Base-by-base conservation (phyloP, 345 rosid genomes). In the Firmiana major region DNA sequence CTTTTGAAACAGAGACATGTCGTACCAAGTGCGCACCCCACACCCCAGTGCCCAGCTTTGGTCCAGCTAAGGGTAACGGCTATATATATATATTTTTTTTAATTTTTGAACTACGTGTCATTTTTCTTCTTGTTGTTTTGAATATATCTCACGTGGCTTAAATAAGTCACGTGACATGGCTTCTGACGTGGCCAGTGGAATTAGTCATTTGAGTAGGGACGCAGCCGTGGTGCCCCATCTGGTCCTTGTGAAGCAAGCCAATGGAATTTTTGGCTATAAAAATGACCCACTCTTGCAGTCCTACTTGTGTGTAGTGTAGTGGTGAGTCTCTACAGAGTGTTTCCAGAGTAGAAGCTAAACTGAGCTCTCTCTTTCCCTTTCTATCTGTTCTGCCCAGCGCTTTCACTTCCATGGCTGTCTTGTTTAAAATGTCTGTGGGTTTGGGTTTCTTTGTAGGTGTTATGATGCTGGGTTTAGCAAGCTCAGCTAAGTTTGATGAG, bases 401-500 rank as follows among this genome's bases (percentile, higher is more conserved):
- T 51, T 8, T 72, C 62, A 13, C 62, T 43, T 63, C 78, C 63
- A 86, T 86, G 87, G 85, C 80, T 38, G 62, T 42, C 43, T 69
- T 54, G 24, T 58, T 68, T 7, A 68, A 36, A 80, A 66, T 76
- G 80, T 36, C 78, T 68, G 54, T 77, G 3, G 38, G 73, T 59
- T 42, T 85, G 73, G 74, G 83, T 55, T 67, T 85, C 75, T 43
- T 87, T 43, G 46, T 85, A 82, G 82, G 84, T 79, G 21, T 85
- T 45, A 73, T 76, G 46, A 19, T 87, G 67, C 78, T 84, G 63
- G 86, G 89, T 68, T 53, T 85, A 60, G 88, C 77, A 66, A 78
- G 63, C 54, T 84, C 85, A 42, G 88, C 90, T 10, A 87, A 81
- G 81, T 97, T 94, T 70, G 93, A 94, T 2, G 94, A 97, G 40